A percentile compares a stretch with the other conserved stretches of the same genome.
These are phyloP conservation scores for Diaporthe ilicicola DNA, from an alignment of 2,329 filamentous ascomycete species.

Conservation along the genomic window DNA sequence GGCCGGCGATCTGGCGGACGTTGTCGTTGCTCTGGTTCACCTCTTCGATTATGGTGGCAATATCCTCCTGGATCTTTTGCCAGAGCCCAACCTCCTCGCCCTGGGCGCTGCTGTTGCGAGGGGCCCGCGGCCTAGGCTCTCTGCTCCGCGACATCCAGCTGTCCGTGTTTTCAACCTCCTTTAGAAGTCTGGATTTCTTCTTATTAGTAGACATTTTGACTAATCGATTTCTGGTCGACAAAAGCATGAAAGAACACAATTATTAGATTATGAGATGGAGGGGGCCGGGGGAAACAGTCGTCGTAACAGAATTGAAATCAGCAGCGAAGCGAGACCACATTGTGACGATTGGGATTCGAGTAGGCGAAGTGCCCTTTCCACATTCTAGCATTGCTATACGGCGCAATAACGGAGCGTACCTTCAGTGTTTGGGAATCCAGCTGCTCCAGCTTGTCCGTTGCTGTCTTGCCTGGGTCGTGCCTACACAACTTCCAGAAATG, in stretches of 20 bases:
- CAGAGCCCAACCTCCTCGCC: conserved; percentile 54
- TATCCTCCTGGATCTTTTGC: conserved; percentile 49
- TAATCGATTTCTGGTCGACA: neutral
- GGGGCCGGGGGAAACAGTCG: neutral
- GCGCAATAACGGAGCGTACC: conserved; percentile 32
- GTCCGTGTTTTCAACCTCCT: conserved; percentile 29
- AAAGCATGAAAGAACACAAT: neutral
- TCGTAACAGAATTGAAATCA: neutral
- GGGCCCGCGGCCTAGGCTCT: conserved; percentile 14
- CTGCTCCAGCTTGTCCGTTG: conserved; percentile 29
- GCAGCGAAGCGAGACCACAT: neutral
- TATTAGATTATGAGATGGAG: neutral
- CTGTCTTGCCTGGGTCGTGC: conserved; percentile 14
- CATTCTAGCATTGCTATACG: neutral
- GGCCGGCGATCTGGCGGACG: conserved; percentile 47
- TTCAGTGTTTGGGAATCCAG: conserved; percentile 31
- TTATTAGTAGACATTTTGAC: neutral
- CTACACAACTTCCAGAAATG: conserved; percentile 12
- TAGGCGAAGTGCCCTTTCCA: neutral
- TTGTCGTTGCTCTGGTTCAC: conserved; percentile 52
- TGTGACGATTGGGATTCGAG: neutral
- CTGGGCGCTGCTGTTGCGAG: conserved; percentile 50
- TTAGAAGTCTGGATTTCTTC: neutral
- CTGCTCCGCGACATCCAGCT: conserved; percentile 30
- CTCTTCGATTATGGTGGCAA: conserved; percentile 45